Percentiles rank a stretch among this genome's conserved stretches.
Evolutionary conservation across 805 yeast genomes (phyloP).

Genomic region (Candida germanica): DNA sequence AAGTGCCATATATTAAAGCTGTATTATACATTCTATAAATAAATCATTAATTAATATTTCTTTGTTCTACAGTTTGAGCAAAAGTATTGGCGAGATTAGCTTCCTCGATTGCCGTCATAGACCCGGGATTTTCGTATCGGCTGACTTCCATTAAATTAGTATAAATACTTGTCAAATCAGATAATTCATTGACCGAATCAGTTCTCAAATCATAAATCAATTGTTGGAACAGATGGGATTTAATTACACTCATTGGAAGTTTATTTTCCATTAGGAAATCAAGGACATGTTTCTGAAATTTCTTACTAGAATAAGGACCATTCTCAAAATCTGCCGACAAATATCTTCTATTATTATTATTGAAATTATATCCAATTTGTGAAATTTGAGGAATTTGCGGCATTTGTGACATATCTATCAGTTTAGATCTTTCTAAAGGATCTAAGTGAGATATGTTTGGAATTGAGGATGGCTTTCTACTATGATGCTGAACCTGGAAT

Average conservation of each 20-base stretch:
- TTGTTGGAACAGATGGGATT: slow-evolving; percentile 50
- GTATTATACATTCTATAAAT: background rate
- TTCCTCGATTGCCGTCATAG: slow-evolving; percentile 19
- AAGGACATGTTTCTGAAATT: slow-evolving; percentile 50
- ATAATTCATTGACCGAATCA: slow-evolving; percentile 44
- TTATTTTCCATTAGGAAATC: slow-evolving; percentile 52
- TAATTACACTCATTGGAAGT: slow-evolving; percentile 45
- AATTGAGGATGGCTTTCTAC: background rate
- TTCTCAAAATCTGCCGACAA: slow-evolving; percentile 36
- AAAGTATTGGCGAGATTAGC: slow-evolving; percentile 23
- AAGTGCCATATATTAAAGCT: slow-evolving; percentile 1
- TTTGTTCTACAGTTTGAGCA: slow-evolving; percentile 19
- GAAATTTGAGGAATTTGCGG: no score
- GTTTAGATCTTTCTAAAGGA: background rate
- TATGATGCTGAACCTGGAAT: slow-evolving; percentile 1
- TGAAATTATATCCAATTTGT: slow-evolving; percentile 5
- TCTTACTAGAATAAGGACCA: slow-evolving; percentile 41
- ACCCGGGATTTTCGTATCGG: slow-evolving; percentile 16
- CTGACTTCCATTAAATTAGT: slow-evolving; percentile 44
- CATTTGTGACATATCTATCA: background rate
- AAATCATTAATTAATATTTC: background rate
- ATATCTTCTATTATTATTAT: slow-evolving; percentile 16
- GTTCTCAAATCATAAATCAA: slow-evolving; percentile 49
- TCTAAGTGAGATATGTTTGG: background rate
- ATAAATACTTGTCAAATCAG: slow-evolving; percentile 45